Percentiles rank a stretch among this genome's conserved stretches.
phyloP scores from a whole-genome alignment of 225 moss, liverwort and hornwort species.

The Bryum argenteum region DNA sequence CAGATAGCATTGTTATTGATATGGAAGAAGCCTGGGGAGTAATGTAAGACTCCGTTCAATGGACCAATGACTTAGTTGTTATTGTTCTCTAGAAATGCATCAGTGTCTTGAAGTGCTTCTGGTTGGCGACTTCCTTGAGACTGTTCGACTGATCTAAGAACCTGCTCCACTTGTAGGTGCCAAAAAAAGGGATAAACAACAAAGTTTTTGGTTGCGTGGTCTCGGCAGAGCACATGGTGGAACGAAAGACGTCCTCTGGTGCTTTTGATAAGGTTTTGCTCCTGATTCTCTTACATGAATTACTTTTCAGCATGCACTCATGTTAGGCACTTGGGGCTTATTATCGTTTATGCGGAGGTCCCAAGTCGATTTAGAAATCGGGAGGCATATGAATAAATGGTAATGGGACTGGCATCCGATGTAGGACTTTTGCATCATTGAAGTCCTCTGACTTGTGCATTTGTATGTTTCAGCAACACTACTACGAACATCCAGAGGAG shows the following conservation, averaged over 20 bases:
- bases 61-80: background rate
- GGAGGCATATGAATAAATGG: background rate
- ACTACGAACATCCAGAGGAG: slow-evolving; percentile 87
- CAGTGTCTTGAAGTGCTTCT: background rate
- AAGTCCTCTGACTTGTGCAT: slow-evolving; percentile 25
- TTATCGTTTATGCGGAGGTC: background rate
- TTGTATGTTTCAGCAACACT: slow-evolving; percentile 57
- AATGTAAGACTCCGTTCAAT: background rate
- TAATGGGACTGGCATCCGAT: slow-evolving; percentile 1
- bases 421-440: background rate
- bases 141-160: slow-evolving; percentile 27
- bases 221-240: slow-evolving; percentile 72
- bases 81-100: slow-evolving; percentile 1
- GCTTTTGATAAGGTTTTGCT: slow-evolving; percentile 79
- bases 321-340: background rate
- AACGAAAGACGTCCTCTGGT: slow-evolving; percentile 47
- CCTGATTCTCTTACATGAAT: background rate
- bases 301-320: slow-evolving; percentile 1
- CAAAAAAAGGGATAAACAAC: slow-evolving; percentile 47
- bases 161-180: slow-evolving; percentile 38
- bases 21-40: background rate
- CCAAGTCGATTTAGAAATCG: slow-evolving; percentile 16
- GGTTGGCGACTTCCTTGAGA: background rate
- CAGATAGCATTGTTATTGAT: background rate
- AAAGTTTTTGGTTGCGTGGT: slow-evolving; percentile 80